These are phyloP conservation scores for Leptographium procerum DNA, from an alignment of 2,329 filamentous ascomycete genomes.

Conservation along the genomic window DNA sequence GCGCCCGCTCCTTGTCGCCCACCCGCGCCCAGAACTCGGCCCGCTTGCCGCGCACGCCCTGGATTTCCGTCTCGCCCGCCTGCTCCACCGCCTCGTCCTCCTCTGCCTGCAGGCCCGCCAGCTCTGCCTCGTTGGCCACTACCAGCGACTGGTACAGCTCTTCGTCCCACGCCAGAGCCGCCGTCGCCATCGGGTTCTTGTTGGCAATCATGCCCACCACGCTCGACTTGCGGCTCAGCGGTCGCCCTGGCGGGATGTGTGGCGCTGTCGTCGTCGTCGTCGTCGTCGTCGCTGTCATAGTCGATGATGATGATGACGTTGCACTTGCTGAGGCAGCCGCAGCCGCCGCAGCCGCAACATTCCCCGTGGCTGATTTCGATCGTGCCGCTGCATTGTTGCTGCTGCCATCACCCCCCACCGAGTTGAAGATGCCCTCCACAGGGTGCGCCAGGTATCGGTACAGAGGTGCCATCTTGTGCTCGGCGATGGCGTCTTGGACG, in stretches of 20 bases:
- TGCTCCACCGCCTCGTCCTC: constrained; percentile 92
- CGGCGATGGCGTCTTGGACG: constrained; percentile 69
- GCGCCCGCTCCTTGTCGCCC: constrained; percentile 95
- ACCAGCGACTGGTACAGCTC: constrained; percentile 67
- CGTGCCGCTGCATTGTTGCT: too few relatives aligned
- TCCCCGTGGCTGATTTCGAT: too few relatives aligned
- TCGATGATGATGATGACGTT: not conserved
- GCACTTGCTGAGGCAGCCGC: not conserved
- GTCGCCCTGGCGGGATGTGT: constrained; percentile 27
- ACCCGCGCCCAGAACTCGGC: constrained; percentile 94
- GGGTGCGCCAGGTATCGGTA: constrained; percentile 79
- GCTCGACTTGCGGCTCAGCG: constrained; percentile 57
- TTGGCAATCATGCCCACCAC: constrained; percentile 65
- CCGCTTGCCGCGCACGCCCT: constrained; percentile 83
- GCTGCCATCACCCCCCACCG: constrained; percentile 38
- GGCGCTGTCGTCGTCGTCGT: constrained; percentile 8
- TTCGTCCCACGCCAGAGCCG: constrained; percentile 84
- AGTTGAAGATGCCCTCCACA: constrained; percentile 70
- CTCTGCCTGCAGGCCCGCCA: constrained; percentile 69
- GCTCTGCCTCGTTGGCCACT: constrained; percentile 66
- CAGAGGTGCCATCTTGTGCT: constrained; percentile 79
- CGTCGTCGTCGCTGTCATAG: not conserved
- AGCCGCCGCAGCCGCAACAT: constrained; percentile 3
- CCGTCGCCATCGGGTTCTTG: constrained; percentile 50
- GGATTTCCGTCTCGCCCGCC: constrained; percentile 89